Evolutionary conservation across 805 yeast species (phyloP).

Genomic region (Wickerhamiella lipophila): DNA sequence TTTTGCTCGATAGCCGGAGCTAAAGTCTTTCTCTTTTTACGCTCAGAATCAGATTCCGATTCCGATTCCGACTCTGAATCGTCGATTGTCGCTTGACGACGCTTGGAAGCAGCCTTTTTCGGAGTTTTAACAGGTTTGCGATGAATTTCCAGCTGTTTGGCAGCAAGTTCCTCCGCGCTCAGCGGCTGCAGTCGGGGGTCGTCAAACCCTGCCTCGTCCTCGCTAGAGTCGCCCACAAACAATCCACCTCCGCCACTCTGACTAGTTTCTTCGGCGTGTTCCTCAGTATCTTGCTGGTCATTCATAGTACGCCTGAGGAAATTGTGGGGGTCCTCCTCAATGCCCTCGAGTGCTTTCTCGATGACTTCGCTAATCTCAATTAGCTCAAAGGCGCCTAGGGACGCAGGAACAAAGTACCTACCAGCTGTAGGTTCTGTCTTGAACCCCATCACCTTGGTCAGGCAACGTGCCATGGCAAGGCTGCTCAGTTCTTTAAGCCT

Average conservation of each 20-base stretch:
- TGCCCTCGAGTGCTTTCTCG: slow-evolving; percentile 32
- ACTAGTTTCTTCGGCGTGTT: slow-evolving; percentile 26
- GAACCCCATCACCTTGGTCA: slow-evolving; percentile 38
- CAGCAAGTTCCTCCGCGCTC: slow-evolving; percentile 20
- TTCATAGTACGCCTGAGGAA: slow-evolving; percentile 26
- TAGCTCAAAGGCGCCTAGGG: slow-evolving; percentile 28
- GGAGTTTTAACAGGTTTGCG: slow-evolving; percentile 4
- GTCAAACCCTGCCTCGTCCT: slow-evolving; percentile 13
- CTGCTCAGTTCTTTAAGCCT: slow-evolving; percentile 29
- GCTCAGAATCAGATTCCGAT: background rate
- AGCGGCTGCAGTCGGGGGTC: slow-evolving; percentile 21
- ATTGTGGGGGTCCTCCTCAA: slow-evolving; percentile 30
- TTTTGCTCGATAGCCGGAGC: slow-evolving; percentile 9
- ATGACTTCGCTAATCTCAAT: slow-evolving; percentile 30
- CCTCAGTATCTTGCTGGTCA: slow-evolving; percentile 31
- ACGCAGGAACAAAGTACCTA: slow-evolving; percentile 31
- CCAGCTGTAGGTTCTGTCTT: slow-evolving; percentile 28
- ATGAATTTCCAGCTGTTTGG: slow-evolving; percentile 12
- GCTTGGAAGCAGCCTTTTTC: slow-evolving; percentile 13
- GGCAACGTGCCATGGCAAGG: slow-evolving; percentile 39
- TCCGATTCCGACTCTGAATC: slow-evolving; percentile 5
- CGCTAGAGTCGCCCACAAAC: slow-evolving; percentile 16
- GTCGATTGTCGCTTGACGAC: slow-evolving; percentile 12
- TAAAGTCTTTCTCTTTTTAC: background rate
- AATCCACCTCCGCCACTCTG: slow-evolving; percentile 20